phyloP scores from a whole-genome alignment of 352 stramenopile species.

The Phytophthora tentaculata region DNA sequence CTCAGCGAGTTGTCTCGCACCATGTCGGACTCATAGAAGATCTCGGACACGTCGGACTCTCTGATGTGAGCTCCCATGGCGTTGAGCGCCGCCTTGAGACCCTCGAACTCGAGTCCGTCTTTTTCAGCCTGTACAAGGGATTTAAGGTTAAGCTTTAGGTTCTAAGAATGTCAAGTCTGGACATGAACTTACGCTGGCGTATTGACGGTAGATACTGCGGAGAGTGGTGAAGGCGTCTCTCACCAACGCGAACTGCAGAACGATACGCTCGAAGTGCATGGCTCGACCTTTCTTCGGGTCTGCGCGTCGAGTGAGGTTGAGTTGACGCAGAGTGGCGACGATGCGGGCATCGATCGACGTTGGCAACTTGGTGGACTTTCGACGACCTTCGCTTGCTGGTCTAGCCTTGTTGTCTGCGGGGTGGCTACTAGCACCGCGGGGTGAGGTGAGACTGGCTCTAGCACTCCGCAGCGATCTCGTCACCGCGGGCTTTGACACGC shows the following conservation, averaged over 20 bases:
- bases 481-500: slow-evolving; percentile 33
- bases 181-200: slow-evolving; percentile 48
- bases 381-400: slow-evolving; percentile 25
- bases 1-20: slow-evolving; percentile 85
- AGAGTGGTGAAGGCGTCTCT: slow-evolving; percentile 70
- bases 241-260: slow-evolving; percentile 74
- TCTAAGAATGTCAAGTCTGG: slow-evolving; percentile 2
- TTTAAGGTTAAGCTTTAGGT: slow-evolving; percentile 4
- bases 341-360: slow-evolving; percentile 76
- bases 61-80: slow-evolving; percentile 71
- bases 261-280: slow-evolving; percentile 81
- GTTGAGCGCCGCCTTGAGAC: slow-evolving; percentile 64
- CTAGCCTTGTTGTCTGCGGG: slow-evolving; percentile 11
- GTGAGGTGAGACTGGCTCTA: slow-evolving; percentile 12
- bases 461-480: slow-evolving; percentile 3
- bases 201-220: slow-evolving; percentile 71
- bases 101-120: slow-evolving; percentile 68
- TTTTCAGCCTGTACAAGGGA: slow-evolving; percentile 44
- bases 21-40: slow-evolving; percentile 92
- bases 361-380: slow-evolving; percentile 41
- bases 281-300: slow-evolving; percentile 52
- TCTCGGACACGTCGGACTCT: slow-evolving; percentile 70
- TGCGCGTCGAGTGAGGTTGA: slow-evolving; percentile 63
- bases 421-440: slow-evolving; percentile 15
- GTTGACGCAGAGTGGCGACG: slow-evolving; percentile 61